phyloP scores from a whole-genome alignment of 2,329 filamentous ascomycete species.

The Pyrenochaeta sp. region DNA sequence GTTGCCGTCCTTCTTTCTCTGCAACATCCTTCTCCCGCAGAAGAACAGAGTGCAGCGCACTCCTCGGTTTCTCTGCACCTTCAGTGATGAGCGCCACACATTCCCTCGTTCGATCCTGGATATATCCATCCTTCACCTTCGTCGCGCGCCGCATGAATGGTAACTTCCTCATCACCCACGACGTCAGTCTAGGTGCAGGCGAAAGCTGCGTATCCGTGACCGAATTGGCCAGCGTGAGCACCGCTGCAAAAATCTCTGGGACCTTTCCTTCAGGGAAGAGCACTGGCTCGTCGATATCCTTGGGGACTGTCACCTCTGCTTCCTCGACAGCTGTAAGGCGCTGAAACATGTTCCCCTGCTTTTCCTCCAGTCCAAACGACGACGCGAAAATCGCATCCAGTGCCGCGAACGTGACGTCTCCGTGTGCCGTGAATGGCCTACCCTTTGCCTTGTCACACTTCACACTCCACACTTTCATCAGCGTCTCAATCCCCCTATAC shows the following conservation, averaged over 20 bases:
- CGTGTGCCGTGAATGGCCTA: conserved; percentile 36
- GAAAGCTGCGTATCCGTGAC: conserved; percentile 6
- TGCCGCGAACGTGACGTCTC: conserved; percentile 30
- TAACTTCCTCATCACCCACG: conserved; percentile 7
- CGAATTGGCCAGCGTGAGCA: conserved; percentile 8
- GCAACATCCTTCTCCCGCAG: conserved; percentile 1
- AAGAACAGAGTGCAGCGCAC: conserved; percentile 6
- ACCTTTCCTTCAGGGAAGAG: conserved; percentile 1
- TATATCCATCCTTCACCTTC: conserved; percentile 7
- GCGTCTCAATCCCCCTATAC: conserved; percentile 2
- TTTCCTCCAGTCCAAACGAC: conserved; percentile 4
- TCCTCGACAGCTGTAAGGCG: not conserved
- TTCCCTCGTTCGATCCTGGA: conserved; percentile 1
- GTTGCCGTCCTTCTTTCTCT: conserved; percentile 2
- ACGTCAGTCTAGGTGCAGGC: conserved; percentile 8
- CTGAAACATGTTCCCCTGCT: not conserved
- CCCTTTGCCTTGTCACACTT: conserved; percentile 41
- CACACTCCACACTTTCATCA: conserved; percentile 36
- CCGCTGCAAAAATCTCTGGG: conserved; percentile 5
- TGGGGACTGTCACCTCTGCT: not conserved
- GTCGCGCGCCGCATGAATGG: conserved; percentile 9
- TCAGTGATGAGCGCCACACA: not conserved
- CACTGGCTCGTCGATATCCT: not conserved
- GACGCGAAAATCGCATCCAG: conserved; percentile 14
- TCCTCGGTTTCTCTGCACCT: not conserved